These are phyloP conservation scores for Mycena rosella DNA, from an alignment of 768 basidiomycete genomes.

Conservation along the genomic window DNA sequence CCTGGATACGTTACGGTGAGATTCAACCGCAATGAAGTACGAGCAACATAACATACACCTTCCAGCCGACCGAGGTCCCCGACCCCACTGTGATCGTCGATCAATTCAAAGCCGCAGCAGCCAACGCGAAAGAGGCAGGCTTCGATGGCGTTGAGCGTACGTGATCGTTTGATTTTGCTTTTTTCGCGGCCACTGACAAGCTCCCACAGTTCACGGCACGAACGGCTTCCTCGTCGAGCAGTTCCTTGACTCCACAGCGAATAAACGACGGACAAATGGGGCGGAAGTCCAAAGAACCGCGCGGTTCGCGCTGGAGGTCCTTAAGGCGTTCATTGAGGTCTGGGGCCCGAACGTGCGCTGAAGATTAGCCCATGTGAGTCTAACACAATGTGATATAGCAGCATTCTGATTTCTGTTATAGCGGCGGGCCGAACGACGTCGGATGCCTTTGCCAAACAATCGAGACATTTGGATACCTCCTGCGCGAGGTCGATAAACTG, in stretches of 20 bases:
- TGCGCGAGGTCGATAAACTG: no score
- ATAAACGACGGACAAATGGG: constrained; percentile 55
- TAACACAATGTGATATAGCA: no score
- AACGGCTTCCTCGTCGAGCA: constrained; percentile 52
- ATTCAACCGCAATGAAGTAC: background rate
- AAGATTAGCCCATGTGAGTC: no score
- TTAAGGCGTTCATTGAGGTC: constrained; percentile 46
- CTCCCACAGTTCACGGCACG: constrained; percentile 35
- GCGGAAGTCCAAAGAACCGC: no score
- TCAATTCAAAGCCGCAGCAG: constrained; percentile 50
- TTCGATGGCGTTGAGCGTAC: constrained; percentile 32
- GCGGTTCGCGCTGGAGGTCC: constrained; percentile 52
- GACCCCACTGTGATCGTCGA: constrained; percentile 47
- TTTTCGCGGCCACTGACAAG: background rate
- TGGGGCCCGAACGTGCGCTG: constrained; percentile 41
- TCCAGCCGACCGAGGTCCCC: constrained; percentile 42
- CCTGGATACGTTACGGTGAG: constrained; percentile 44
- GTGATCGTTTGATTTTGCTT: background rate
- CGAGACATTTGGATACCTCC: no score
- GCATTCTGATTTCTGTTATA: no score
- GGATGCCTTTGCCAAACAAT: no score
- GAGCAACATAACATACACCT: background rate
- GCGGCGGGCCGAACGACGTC: no score
- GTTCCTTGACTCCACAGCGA: constrained; percentile 48
- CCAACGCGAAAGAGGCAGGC: no score